phyloP scores from a whole-genome alignment of 805 yeast genomes.

The Pichia insulana region DNA sequence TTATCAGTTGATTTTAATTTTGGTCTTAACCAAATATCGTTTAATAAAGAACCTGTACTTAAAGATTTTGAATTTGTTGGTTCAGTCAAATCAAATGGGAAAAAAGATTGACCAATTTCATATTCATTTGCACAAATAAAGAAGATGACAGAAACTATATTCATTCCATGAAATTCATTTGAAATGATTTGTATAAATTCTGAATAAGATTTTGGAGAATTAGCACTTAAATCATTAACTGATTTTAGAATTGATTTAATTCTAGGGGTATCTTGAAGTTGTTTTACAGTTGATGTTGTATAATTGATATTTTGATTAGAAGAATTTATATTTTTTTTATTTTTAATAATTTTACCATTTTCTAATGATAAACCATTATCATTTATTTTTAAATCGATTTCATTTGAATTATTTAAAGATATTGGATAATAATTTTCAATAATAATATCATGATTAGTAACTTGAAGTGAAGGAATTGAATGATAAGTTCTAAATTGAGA shows the following conservation, averaged over 20 bases:
- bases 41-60: slow-evolving; percentile 40
- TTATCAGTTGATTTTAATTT: slow-evolving; percentile 55
- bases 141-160: slow-evolving; percentile 72
- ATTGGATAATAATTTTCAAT: slow-evolving; percentile 19
- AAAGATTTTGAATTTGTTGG: slow-evolving; percentile 5
- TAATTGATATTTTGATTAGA: too few relatives aligned
- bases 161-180: slow-evolving; percentile 23
- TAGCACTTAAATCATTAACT: slow-evolving; percentile 61
- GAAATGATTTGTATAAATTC: slow-evolving; percentile 31
- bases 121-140: slow-evolving; percentile 54
- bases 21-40: slow-evolving; percentile 64
- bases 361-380: background rate
- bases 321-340: background rate
- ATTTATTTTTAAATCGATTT: slow-evolving; percentile 6
- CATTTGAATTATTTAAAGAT: too few relatives aligned
- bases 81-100: slow-evolving; percentile 12
- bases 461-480: slow-evolving; percentile 84
- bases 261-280: slow-evolving; percentile 91
- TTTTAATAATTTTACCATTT: background rate
- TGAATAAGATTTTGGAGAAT: slow-evolving; percentile 37
- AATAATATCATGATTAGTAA: slow-evolving; percentile 38
- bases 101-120: slow-evolving; percentile 25
- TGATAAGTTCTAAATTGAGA: slow-evolving; percentile 89
- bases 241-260: slow-evolving; percentile 84
- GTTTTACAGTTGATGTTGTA: slow-evolving; percentile 49